Conservation (phyloP, 2,329 filamentous ascomycete genomes). For the Claviceps cyperi region DNA sequence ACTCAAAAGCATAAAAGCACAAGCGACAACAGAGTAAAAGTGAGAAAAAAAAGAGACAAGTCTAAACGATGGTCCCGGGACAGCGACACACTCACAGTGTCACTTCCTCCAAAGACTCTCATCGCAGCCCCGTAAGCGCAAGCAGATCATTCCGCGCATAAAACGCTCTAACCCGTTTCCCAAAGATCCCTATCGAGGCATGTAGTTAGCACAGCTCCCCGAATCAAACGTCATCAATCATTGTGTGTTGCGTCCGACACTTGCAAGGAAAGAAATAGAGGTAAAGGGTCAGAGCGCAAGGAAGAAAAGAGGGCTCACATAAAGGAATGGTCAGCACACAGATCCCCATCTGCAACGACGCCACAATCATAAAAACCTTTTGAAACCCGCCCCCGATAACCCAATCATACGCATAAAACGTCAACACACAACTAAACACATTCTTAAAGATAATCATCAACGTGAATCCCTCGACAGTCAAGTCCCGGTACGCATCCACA, state of each 20-base stretch:
- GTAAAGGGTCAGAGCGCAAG: no score
- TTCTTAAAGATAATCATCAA: slow-evolving; percentile 91
- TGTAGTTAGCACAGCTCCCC: background rate
- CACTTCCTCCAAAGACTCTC: background rate
- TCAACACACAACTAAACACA: slow-evolving; percentile 76
- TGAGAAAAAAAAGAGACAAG: background rate
- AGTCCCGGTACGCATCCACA: slow-evolving; percentile 79
- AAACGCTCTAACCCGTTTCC: slow-evolving; percentile 62
- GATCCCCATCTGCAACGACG: slow-evolving; percentile 61
- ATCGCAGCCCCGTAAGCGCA: slow-evolving; percentile 17
- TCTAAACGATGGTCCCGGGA: no score
- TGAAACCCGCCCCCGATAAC: slow-evolving; percentile 50
- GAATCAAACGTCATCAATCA: no score
- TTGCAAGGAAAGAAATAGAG: no score
- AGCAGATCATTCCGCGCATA: slow-evolving; percentile 64
- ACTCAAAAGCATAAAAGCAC: no score
- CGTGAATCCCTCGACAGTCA: slow-evolving; percentile 79
- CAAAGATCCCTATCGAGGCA: slow-evolving; percentile 50
- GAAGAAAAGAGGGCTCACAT: slow-evolving; percentile 44
- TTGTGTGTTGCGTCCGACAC: no score
- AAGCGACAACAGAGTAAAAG: no score
- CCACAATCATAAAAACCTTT: slow-evolving; percentile 52
- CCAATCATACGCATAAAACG: slow-evolving; percentile 77
- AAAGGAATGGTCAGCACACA: slow-evolving; percentile 62
- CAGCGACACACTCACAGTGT: no score